Conservation (phyloP, 2,329 filamentous ascomycete genomes). For the Talaromyces atroroseus region DNA sequence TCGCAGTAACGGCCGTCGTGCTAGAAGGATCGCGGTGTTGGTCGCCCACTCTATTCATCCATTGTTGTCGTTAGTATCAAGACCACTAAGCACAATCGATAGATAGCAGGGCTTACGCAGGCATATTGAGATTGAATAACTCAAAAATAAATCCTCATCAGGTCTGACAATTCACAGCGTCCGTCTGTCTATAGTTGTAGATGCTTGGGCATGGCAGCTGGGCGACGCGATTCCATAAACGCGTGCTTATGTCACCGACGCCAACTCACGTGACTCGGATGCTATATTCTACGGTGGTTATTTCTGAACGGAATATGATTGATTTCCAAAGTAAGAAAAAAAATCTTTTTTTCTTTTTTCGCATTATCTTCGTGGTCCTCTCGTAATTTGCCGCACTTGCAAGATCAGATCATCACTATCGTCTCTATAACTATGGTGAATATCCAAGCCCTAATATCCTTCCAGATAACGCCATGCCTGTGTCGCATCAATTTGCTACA, state of each 20-base stretch:
- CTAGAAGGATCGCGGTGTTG: slow-evolving; percentile 51
- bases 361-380: background rate
- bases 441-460: background rate
- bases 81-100: background rate
- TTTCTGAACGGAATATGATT: background rate
- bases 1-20: slow-evolving; percentile 42
- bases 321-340: background rate
- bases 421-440: background rate
- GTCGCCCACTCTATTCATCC: slow-evolving; percentile 56
- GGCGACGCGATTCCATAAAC: slow-evolving; percentile 16
- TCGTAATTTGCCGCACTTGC: background rate
- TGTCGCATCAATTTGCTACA: slow-evolving; percentile 54
- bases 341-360: background rate
- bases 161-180: background rate
- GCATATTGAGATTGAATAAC: slow-evolving; percentile 32
- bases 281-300: background rate
- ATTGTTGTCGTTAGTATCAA: slow-evolving; percentile 7
- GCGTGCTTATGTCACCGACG: slow-evolving; percentile 18
- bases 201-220: background rate
- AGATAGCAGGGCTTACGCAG: slow-evolving; percentile 36
- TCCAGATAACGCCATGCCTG: background rate
- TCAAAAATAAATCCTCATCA: background rate
- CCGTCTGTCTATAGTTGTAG: background rate
- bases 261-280: slow-evolving; percentile 9
- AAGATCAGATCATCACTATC: background rate